Evolutionary conservation across 2,329 filamentous ascomycete genomes (phyloP).

Genomic region (Apiospora kogelbergensis): DNA sequence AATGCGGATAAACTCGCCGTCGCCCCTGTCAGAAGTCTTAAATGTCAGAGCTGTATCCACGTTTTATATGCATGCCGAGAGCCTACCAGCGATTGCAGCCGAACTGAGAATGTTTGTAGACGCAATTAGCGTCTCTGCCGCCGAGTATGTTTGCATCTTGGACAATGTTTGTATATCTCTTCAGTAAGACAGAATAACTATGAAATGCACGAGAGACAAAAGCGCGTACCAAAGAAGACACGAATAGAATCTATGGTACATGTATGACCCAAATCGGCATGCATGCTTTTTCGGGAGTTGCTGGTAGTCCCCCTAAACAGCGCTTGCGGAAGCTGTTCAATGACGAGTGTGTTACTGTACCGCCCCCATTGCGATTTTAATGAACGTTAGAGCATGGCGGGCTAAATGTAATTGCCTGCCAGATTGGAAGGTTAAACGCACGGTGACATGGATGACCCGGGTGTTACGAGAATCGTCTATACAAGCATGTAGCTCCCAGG

Average conservation of each 20-base stretch:
- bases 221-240: neutral
- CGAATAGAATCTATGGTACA: neutral
- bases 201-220: neutral
- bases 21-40: constrained; percentile 17
- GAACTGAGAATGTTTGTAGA: constrained; percentile 14
- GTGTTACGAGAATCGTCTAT: neutral
- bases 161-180: neutral
- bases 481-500: neutral
- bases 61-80: neutral
- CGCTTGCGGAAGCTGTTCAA: neutral
- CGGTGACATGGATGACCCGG: neutral
- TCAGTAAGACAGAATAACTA: neutral
- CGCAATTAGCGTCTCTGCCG: constrained; percentile 13
- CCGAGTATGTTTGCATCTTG: neutral
- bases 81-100: constrained; percentile 13
- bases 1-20: constrained; percentile 19
- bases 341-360: neutral
- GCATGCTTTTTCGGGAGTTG: neutral
- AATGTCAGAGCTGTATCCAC: neutral
- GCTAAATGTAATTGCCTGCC: neutral
- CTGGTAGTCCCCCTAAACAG: neutral
- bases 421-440: neutral
- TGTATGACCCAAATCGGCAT: neutral
- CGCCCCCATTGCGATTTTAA: neutral
- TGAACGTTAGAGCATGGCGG: neutral